A percentile compares a stretch with the other conserved stretches of the same genome.
Evolutionary conservation across 2,329 filamentous ascomycete genomes (phyloP).

Genomic region (Nemania diffusa): DNA sequence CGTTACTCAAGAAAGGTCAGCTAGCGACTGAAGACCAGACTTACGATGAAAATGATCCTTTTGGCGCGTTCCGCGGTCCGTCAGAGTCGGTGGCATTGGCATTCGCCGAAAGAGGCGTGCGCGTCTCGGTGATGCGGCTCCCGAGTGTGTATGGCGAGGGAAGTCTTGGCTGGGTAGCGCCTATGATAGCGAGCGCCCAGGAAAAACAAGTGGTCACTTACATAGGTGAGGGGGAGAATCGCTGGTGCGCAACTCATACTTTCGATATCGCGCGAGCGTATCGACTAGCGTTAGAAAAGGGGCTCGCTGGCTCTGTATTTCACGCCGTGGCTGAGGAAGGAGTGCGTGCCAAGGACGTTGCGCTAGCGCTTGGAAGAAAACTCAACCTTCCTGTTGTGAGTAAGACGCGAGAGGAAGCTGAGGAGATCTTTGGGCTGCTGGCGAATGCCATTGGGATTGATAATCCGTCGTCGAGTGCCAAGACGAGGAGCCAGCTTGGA

Average conservation of each 20-base stretch:
- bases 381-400: conserved; percentile 13
- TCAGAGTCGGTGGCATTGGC: conserved; percentile 12
- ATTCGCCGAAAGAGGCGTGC: conserved; percentile 23
- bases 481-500: conserved; percentile 22
- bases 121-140: conserved; percentile 28
- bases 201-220: conserved; percentile 6
- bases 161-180: conserved; percentile 21
- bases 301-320: conserved; percentile 19
- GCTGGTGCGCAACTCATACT: conserved; percentile 23
- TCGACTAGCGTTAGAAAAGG: conserved; percentile 24
- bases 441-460: conserved; percentile 13
- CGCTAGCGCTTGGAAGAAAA: conserved; percentile 18
- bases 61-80: conserved; percentile 21
- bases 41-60: conserved; percentile 15
- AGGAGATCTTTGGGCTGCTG: conserved; percentile 12
- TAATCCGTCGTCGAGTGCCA: conserved; percentile 19
- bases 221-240: conserved; percentile 18
- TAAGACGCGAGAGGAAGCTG: conserved; percentile 1
- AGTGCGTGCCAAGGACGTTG: conserved; percentile 17
- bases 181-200: conserved; percentile 12
- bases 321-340: conserved; percentile 27
- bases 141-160: conserved; percentile 25
- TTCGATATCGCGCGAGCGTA: conserved; percentile 24
- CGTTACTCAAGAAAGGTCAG: conserved; percentile 18
- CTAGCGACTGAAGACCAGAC: conserved; percentile 12